These are phyloP conservation scores for Colletotrichum sp. DNA, from an alignment of 2,329 filamentous ascomycete species.

Conservation along the genomic window DNA sequence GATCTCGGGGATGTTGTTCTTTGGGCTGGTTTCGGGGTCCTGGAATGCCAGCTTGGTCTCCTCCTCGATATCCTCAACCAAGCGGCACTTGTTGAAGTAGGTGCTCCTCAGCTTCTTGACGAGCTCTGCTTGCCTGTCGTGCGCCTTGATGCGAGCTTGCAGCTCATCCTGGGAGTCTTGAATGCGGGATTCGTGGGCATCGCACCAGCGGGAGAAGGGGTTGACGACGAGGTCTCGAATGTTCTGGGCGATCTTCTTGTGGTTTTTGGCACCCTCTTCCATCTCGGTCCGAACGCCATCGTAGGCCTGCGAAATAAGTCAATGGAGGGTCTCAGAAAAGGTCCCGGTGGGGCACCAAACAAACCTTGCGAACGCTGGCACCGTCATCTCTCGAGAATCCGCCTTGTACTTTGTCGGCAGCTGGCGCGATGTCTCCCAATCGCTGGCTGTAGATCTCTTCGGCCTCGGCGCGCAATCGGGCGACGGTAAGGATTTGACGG, in stretches of 20 bases:
- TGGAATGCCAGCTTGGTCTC: conserved; percentile 99
- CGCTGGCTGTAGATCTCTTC: conserved; percentile 87
- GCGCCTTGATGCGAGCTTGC: conserved; percentile 86
- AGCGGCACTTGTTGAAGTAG: conserved; percentile 98
- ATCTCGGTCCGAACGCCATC: conserved; percentile 93
- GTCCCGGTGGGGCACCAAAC: neutral
- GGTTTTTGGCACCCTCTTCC: conserved; percentile 86
- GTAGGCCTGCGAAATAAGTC: conserved; percentile 69
- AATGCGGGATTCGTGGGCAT: conserved; percentile 88
- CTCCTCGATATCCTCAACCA: conserved; percentile 96
- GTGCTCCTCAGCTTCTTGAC: conserved; percentile 93
- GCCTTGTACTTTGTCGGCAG: conserved; percentile 79
- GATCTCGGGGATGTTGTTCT: conserved; percentile 78
- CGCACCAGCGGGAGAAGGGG: conserved; percentile 95
- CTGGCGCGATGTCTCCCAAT: conserved; percentile 80
- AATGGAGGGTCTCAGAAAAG: conserved; percentile 16
- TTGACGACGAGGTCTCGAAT: conserved; percentile 95
- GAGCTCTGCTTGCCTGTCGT: conserved; percentile 87
- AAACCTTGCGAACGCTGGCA: conserved; percentile 84
- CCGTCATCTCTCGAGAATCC: conserved; percentile 94
- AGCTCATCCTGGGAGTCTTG: conserved; percentile 96
- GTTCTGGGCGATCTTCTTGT: conserved; percentile 94
- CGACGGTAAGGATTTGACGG: conserved; percentile 89
- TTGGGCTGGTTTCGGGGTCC: conserved; percentile 76
- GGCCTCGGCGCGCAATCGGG: conserved; percentile 92